These are phyloP conservation scores for Wakefieldia striispora DNA, from an alignment of 768 basidiomycete genomes.

Conservation along the genomic window DNA sequence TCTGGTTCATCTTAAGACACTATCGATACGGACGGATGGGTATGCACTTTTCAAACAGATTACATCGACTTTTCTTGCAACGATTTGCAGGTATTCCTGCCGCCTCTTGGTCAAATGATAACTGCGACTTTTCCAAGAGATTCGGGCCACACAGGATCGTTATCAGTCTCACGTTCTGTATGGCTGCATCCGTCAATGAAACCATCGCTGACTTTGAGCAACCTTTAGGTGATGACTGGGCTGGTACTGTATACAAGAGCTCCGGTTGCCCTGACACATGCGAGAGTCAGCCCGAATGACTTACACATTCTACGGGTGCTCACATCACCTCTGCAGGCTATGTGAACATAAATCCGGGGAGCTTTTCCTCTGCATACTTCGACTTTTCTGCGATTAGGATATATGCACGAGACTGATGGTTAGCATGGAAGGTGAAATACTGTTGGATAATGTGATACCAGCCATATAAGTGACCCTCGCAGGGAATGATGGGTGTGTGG, in stretches of 20 bases:
- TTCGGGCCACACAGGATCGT: constrained; percentile 36
- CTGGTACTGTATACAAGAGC: constrained; percentile 42
- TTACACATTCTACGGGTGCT: background rate
- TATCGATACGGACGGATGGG: constrained; percentile 32
- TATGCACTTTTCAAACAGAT: constrained; percentile 8
- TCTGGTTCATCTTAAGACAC: constrained; percentile 10
- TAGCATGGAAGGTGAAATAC: background rate
- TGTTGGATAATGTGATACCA: constrained; percentile 8
- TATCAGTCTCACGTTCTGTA: constrained; percentile 60
- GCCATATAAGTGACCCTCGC: background rate
- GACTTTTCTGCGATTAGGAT: constrained; percentile 60
- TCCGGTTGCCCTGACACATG: constrained; percentile 57
- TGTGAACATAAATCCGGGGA: constrained; percentile 48
- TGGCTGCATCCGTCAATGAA: constrained; percentile 17
- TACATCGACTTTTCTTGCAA: background rate
- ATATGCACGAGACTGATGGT: constrained; percentile 36
- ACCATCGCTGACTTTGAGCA: background rate
- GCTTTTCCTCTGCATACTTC: constrained; percentile 70
- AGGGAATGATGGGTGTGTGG: too few relatives aligned
- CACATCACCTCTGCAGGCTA: constrained; percentile 34
- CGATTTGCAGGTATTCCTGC: constrained; percentile 27
- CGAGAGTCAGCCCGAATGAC: constrained; percentile 39
- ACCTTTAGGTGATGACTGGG: constrained; percentile 55
- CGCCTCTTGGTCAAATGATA: constrained; percentile 33
- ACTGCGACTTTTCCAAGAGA: constrained; percentile 37